phyloP scores from a whole-genome alignment of 2,329 filamentous ascomycete genomes.

The Penicillium sp. region DNA sequence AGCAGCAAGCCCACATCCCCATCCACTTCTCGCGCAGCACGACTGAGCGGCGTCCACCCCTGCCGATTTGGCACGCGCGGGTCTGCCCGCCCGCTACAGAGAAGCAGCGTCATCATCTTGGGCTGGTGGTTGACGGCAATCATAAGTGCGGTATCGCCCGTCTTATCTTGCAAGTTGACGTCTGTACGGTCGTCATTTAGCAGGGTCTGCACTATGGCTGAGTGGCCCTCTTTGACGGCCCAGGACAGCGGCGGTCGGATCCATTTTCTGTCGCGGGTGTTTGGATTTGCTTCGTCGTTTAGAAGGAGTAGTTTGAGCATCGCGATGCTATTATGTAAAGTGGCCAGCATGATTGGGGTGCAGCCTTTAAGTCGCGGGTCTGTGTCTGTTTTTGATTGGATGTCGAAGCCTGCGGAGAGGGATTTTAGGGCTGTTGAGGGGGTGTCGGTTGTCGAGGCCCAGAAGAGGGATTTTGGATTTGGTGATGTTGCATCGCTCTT shows the following conservation, averaged over 20 bases:
- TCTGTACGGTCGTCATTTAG: constrained; percentile 19
- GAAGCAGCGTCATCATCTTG: constrained; percentile 11
- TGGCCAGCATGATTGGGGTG: constrained; percentile 21
- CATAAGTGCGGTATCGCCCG: constrained; percentile 21
- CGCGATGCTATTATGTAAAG: constrained; percentile 13
- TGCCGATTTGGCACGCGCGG: constrained; percentile 19
- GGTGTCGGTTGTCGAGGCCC: constrained; percentile 20
- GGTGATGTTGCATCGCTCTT: constrained; percentile 11
- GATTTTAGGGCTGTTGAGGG: constrained; percentile 11
- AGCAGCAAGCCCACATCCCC: constrained; percentile 16
- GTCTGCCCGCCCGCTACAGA: constrained; percentile 13
- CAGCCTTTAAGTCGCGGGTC: constrained; percentile 16
- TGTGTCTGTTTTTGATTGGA: constrained; percentile 13
- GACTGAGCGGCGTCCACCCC: constrained; percentile 18
- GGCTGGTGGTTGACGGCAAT: constrained; percentile 13
- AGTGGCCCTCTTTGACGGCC: constrained; percentile 18
- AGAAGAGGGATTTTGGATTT: constrained; percentile 17
- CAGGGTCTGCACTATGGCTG: constrained; percentile 14
- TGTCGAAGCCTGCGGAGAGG: constrained; percentile 19
- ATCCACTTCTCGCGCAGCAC: constrained; percentile 9
- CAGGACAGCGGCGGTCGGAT: constrained; percentile 22
- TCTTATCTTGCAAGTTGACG: constrained; percentile 22
- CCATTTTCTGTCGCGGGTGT: constrained; percentile 19
- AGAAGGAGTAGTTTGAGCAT: constrained; percentile 16
- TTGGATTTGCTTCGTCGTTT: constrained; percentile 18